phyloP scores from a whole-genome alignment of 2,329 filamentous ascomycete species.

The Exutisphaerella laricina region DNA sequence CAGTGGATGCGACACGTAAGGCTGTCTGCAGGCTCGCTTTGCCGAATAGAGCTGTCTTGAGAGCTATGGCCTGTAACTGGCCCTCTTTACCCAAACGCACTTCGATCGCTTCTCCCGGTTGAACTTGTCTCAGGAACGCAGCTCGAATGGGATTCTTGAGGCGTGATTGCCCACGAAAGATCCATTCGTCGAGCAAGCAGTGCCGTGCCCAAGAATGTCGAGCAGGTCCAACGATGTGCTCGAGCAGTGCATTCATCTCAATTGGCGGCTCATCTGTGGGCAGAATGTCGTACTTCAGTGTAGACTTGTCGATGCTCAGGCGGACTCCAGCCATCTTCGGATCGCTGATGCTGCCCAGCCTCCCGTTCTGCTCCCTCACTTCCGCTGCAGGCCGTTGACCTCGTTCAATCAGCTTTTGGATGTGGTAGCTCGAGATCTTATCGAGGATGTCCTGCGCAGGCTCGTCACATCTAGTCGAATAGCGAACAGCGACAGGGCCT shows the following conservation, averaged over 20 bases:
- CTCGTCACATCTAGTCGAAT: conserved; percentile 84
- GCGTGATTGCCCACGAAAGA: neutral
- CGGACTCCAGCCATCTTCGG: conserved; percentile 43
- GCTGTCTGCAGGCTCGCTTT: neutral
- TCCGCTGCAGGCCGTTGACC: no score
- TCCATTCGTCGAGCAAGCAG: neutral
- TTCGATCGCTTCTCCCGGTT: neutral
- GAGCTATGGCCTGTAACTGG: neutral
- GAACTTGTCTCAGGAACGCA: neutral
- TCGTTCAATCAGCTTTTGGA: conserved; percentile 68
- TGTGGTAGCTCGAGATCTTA: conserved; percentile 82
- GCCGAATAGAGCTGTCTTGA: neutral
- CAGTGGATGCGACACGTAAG: neutral
- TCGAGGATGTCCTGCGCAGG: conserved; percentile 93
- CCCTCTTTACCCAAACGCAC: neutral
- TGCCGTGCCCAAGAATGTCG: neutral
- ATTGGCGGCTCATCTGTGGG: neutral
- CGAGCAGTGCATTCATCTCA: neutral
- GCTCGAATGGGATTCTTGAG: neutral
- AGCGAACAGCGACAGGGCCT: conserved; percentile 86
- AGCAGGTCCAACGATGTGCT: neutral
- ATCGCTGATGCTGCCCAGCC: no score
- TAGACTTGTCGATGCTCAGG: neutral
- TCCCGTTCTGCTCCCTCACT: no score
- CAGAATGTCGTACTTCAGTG: neutral